A percentile compares a stretch with the other conserved stretches of the same genome.
Conservation (phyloP, 345 rosid species). For the Eucalyptus cladocalyx region DNA sequence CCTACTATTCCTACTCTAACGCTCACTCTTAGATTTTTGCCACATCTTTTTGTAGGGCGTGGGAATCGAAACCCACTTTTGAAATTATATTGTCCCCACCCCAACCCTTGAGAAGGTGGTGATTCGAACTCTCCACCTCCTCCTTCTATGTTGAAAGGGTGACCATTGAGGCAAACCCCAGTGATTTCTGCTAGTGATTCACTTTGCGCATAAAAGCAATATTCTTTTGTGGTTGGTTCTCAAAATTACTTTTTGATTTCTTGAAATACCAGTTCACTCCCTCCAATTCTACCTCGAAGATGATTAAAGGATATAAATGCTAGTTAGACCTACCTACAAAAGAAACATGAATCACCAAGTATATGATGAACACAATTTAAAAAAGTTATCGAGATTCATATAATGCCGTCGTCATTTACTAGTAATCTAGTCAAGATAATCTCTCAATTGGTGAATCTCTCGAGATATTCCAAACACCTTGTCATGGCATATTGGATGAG, state of each 20-base stretch:
- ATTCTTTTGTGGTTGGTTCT: not conserved
- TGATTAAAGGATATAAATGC: not conserved
- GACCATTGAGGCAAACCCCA: too few species aligned
- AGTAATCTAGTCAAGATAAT: not conserved
- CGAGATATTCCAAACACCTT: not conserved
- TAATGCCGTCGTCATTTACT: rapidly evolving
- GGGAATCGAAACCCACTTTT: too few species aligned
- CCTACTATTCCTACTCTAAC: too few species aligned
- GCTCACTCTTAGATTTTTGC: too few species aligned
- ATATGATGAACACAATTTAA: not conserved
- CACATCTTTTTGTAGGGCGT: too few species aligned
- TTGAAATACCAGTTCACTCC: not conserved
- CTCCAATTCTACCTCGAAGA: not conserved
- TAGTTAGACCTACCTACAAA: not conserved
- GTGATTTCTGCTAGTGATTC: too few species aligned
- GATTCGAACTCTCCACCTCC: too few species aligned
- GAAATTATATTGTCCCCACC: too few species aligned
- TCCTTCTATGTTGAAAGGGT: too few species aligned
- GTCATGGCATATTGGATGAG: rapidly evolving
- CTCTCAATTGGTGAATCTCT: rapidly evolving
- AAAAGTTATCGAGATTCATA: not conserved
- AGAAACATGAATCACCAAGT: not conserved
- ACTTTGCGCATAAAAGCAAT: not conserved
- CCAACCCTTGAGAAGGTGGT: too few species aligned
- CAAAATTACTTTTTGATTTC: not conserved